Percentiles rank a stretch among this genome's conserved stretches.
These are phyloP conservation scores for Ascochyta lentis DNA, from an alignment of 2,329 filamentous ascomycete genomes.

Conservation along the genomic window DNA sequence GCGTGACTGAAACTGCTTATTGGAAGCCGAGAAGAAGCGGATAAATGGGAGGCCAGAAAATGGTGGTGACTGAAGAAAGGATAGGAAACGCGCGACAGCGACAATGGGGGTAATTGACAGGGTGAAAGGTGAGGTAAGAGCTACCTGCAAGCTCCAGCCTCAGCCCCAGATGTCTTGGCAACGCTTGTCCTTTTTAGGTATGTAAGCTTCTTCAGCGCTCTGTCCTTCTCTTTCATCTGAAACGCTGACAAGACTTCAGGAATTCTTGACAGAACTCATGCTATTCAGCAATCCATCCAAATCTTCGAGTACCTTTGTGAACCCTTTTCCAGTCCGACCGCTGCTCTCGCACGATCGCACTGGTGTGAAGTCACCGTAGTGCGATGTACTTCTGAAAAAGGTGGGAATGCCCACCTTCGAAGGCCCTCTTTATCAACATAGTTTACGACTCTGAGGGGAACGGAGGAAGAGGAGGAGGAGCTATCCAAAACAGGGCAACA, in stretches of 20 bases:
- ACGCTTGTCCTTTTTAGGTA: not conserved
- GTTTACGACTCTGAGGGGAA: no score
- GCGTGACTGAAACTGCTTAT: not conserved
- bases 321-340: no score
- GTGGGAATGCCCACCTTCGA: no score
- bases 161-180: not conserved
- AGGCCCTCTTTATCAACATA: no score
- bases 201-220: not conserved
- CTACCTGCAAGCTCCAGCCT: constrained; percentile 5
- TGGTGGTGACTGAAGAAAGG: constrained; percentile 5
- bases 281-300: no score
- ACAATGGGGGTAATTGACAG: constrained; percentile 11
- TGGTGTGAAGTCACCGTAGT: no score
- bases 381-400: no score
- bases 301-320: no score
- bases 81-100: constrained; percentile 15
- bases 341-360: no score
- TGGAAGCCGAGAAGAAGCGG: not conserved
- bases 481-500: no score
- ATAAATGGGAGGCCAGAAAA: not conserved
- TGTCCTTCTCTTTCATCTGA: not conserved
- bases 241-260: not conserved
- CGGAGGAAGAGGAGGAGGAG: no score
- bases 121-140: constrained; percentile 7
- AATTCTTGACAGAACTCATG: not conserved